Conservation (phyloP, 768 basidiomycete species). For the Leucocoprinus leucothites region DNA sequence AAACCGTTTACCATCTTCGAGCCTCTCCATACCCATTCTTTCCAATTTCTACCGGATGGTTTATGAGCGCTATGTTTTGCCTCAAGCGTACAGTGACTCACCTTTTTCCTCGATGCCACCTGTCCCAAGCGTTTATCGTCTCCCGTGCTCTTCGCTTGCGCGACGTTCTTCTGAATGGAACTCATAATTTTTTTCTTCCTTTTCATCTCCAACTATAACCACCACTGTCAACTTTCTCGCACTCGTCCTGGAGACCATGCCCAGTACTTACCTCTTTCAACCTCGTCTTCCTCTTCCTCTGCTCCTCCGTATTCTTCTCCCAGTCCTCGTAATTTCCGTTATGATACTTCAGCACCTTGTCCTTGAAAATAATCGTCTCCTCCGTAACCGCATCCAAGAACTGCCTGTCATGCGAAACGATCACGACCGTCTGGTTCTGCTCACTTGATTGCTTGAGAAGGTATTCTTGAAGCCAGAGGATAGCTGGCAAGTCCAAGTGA, state of each 20-base stretch:
- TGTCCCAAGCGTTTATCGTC: conserved; percentile 55
- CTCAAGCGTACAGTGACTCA: conserved; percentile 1
- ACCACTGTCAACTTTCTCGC: background rate
- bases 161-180: conserved; percentile 49
- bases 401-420: conserved; percentile 64
- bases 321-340: conserved; percentile 53
- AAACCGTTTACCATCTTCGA: conserved; percentile 29
- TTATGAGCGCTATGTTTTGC: background rate
- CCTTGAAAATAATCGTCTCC: conserved; percentile 58
- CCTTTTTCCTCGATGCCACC: conserved; percentile 57
- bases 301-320: conserved; percentile 42
- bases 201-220: conserved; percentile 29
- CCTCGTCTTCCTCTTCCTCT: conserved; percentile 39
- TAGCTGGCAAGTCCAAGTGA: conserved; percentile 50
- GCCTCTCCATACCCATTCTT: conserved; percentile 30
- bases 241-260: background rate
- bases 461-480: conserved; percentile 53
- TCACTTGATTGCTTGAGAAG: conserved; percentile 31
- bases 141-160: conserved; percentile 51
- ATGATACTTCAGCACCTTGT: conserved; percentile 50
- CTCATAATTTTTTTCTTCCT: conserved; percentile 43
- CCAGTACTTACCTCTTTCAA: conserved; percentile 34
- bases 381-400: conserved; percentile 60
- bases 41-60: conserved; percentile 26
- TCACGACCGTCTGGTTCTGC: conserved; percentile 46